phyloP scores from a whole-genome alignment of 2,329 filamentous ascomycete species.

The Penicillium hordei region DNA sequence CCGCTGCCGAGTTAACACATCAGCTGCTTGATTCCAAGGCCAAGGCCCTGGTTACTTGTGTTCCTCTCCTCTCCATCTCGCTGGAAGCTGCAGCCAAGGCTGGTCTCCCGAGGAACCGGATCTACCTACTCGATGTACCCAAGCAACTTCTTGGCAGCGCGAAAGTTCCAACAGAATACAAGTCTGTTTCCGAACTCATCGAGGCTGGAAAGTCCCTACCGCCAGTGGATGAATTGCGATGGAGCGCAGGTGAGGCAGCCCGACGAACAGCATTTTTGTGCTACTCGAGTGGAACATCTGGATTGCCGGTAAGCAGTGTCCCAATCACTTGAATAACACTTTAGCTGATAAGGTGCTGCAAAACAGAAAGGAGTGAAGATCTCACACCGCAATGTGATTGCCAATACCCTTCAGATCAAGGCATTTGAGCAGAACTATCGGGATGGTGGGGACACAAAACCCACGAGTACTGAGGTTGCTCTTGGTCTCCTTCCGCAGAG shows the following conservation, averaged over 20 bases:
- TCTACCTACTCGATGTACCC: conserved; percentile 70
- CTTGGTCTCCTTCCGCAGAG: conserved; percentile 76
- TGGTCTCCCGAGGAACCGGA: conserved; percentile 61
- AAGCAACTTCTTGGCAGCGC: conserved; percentile 52
- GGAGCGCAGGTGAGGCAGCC: conserved; percentile 45
- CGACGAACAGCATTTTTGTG: conserved; percentile 73
- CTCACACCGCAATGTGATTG: conserved; percentile 74
- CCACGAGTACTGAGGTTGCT: conserved; percentile 47
- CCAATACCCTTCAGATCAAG: conserved; percentile 67
- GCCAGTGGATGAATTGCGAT: conserved; percentile 41
- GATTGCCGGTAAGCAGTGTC: conserved; percentile 61
- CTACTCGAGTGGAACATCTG: conserved; percentile 78
- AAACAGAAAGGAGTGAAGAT: conserved; percentile 78
- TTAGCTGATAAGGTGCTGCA: neutral
- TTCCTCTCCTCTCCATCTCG: conserved; percentile 64
- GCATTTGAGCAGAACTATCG: conserved; percentile 50
- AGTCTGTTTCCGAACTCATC: conserved; percentile 67
- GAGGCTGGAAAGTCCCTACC: conserved; percentile 54
- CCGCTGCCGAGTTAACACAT: conserved; percentile 66
- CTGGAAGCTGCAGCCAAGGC: conserved; percentile 63
- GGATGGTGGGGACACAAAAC: neutral
- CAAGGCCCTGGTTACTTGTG: conserved; percentile 70
- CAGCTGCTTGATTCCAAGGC: conserved; percentile 69
- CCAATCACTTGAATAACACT: neutral
- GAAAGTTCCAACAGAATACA: conserved; percentile 50